A percentile compares a stretch with the other conserved stretches of the same genome.
These are phyloP conservation scores for Coemansia sp. DNA, from an alignment of 192 early-diverging fungal species.

Conservation along the genomic window DNA sequence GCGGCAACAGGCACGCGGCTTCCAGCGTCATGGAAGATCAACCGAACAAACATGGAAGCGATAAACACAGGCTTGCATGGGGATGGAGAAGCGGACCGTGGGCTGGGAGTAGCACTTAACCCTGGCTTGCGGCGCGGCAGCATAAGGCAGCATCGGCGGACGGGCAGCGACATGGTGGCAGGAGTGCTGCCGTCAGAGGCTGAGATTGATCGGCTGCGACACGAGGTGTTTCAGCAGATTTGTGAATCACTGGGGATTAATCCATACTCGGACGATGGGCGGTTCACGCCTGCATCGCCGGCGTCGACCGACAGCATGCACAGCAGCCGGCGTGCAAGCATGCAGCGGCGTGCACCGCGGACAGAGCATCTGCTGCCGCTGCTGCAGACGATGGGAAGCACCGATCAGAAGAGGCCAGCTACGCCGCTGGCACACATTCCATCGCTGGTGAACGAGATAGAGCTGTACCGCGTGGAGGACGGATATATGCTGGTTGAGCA, in stretches of 20 bases:
- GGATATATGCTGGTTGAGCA: conserved; percentile 75
- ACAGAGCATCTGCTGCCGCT: conserved; percentile 41
- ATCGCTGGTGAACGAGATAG: conserved; percentile 62
- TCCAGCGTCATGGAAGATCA: conserved; percentile 37
- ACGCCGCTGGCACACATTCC: conserved; percentile 34
- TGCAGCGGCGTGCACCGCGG: conserved; percentile 25
- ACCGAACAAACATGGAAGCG: conserved; percentile 23
- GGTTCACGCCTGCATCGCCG: conserved; percentile 12
- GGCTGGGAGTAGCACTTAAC: background rate
- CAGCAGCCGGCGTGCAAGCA: conserved; percentile 35
- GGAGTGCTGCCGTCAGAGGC: conserved; percentile 17
- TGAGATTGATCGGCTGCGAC: conserved; percentile 38
- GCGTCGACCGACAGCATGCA: conserved; percentile 18
- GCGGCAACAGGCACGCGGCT: background rate
- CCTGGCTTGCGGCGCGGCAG: conserved; percentile 2
- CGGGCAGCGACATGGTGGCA: conserved; percentile 33
- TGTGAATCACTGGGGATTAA: conserved; percentile 43
- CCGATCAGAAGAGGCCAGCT: conserved; percentile 12
- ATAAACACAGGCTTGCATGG: background rate
- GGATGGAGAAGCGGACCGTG: background rate
- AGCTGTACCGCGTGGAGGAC: conserved; percentile 73
- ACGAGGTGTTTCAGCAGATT: conserved; percentile 23
- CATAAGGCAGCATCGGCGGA: conserved; percentile 24
- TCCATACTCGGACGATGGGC: conserved; percentile 30
- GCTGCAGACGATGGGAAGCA: conserved; percentile 31